These are phyloP conservation scores for Alliaria petiolata DNA, from an alignment of 345 rosid genomes.

Conservation along the genomic window DNA sequence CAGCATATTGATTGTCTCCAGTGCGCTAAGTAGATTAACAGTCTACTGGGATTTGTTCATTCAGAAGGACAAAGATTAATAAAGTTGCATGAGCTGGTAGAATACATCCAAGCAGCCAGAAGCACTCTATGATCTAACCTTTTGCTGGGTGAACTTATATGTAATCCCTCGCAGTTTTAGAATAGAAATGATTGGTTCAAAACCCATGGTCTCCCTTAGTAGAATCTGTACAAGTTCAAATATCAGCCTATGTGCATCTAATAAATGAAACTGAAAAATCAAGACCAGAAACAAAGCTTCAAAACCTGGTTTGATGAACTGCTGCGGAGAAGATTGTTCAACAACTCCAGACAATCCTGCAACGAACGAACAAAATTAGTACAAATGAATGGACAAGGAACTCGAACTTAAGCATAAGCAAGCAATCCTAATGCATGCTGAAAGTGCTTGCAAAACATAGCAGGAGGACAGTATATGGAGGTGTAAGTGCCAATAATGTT, in stretches of 20 bases:
- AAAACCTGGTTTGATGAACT: constrained; percentile 88
- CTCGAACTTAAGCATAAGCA: neutral
- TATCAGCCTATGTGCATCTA: constrained; percentile 28
- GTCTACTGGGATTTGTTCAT: constrained; percentile 87
- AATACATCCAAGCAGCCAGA: neutral
- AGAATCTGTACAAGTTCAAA: constrained; percentile 48
- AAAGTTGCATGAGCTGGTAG: constrained; percentile 35
- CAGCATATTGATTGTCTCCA: constrained; percentile 84
- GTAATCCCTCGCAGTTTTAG: constrained; percentile 72
- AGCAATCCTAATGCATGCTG: neutral
- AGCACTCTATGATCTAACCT: constrained; percentile 67
- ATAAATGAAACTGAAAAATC: neutral
- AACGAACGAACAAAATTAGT: constrained; percentile 1
- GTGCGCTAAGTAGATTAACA: constrained; percentile 74
- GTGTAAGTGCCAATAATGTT: neutral
- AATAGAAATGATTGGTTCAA: constrained; percentile 71
- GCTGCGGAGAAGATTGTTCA: constrained; percentile 85
- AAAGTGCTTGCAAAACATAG: neutral
- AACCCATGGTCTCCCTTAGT: constrained; percentile 91
- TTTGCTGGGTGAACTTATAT: constrained; percentile 89
- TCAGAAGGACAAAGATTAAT: constrained; percentile 35
- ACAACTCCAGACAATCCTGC: constrained; percentile 90
- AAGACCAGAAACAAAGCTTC: constrained; percentile 14
- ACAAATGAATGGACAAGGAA: constrained; percentile 1
- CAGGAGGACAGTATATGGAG: neutral